phyloP scores from a whole-genome alignment of 257 asterid genomes.

The Gentiana straminea region DNA sequence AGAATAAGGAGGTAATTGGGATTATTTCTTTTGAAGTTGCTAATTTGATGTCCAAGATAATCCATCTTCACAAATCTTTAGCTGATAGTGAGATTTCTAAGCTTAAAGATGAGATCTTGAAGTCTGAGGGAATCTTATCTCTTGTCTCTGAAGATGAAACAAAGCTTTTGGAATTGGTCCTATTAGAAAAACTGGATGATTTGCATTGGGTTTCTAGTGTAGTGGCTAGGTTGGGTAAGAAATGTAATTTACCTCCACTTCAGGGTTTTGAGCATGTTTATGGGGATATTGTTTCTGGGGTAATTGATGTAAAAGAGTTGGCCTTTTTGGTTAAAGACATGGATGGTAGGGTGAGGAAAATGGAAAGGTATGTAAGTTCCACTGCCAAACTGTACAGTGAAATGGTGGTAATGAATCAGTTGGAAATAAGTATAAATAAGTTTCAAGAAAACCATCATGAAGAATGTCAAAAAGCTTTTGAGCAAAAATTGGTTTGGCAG shows the following conservation, averaged over 20 bases:
- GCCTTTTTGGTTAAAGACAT: constrained; percentile 91
- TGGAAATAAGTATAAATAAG: constrained; percentile 70
- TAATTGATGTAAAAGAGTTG: constrained; percentile 52
- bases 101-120: constrained; percentile 80
- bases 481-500: constrained; percentile 87
- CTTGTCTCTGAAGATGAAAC: constrained; percentile 61
- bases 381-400: constrained; percentile 52
- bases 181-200: constrained; percentile 70
- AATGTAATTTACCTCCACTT: constrained; percentile 69
- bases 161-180: constrained; percentile 55
- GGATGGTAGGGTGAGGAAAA: constrained; percentile 72
- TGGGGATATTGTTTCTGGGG: constrained; percentile 64
- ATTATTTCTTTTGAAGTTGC: constrained; percentile 94
- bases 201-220: constrained; percentile 64
- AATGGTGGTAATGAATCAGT: constrained; percentile 67
- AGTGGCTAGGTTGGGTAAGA: constrained; percentile 87
- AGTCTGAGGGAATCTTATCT: constrained; percentile 45
- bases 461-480: constrained; percentile 62
- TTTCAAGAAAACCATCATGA: constrained; percentile 69
- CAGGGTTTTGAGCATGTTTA: constrained; percentile 97
- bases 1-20: constrained; percentile 42
- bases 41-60: constrained; percentile 84
- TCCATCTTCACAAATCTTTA: constrained; percentile 72
- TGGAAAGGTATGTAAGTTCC: constrained; percentile 62
- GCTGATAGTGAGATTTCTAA: constrained; percentile 42